These are phyloP conservation scores for Cryptosporidium bovis DNA, from an alignment of 169 alveolate species.

Conservation along the genomic window DNA sequence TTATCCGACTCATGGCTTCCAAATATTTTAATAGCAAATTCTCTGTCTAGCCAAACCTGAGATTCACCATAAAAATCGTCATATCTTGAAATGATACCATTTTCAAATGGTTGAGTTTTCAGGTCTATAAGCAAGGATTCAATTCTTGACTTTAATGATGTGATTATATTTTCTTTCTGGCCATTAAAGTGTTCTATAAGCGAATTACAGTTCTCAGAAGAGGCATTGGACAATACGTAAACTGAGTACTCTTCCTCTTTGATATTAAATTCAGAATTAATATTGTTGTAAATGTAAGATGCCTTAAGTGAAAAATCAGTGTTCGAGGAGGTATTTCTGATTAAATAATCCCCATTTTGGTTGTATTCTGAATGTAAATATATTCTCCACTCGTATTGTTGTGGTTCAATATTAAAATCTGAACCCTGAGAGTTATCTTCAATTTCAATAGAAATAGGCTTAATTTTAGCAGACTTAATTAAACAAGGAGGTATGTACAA, in stretches of 20 bases:
- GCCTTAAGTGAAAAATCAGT: background rate
- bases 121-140: conserved; percentile 19
- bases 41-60: conserved; percentile 39
- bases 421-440: background rate
- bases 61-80: background rate
- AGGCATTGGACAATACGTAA: conserved; percentile 3
- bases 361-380: conserved; percentile 64
- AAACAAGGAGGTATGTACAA: conserved; percentile 43
- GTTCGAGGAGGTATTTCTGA: conserved; percentile 8
- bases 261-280: background rate
- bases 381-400: conserved; percentile 45
- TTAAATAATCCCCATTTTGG: conserved; percentile 37
- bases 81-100: conserved; percentile 23
- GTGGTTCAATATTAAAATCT: no score
- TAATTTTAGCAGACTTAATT: background rate
- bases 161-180: background rate
- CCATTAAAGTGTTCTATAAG: background rate
- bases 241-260: conserved; percentile 3
- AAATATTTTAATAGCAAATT: conserved; percentile 55
- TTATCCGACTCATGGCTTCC: background rate
- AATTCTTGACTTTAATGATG: conserved; percentile 4
- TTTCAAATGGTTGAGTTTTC: conserved; percentile 14
- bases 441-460: conserved; percentile 27
- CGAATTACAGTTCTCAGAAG: background rate
- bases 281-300: background rate